phyloP scores from a whole-genome alignment of 352 stramenopile species.

The Phytophthora agathidicida region DNA sequence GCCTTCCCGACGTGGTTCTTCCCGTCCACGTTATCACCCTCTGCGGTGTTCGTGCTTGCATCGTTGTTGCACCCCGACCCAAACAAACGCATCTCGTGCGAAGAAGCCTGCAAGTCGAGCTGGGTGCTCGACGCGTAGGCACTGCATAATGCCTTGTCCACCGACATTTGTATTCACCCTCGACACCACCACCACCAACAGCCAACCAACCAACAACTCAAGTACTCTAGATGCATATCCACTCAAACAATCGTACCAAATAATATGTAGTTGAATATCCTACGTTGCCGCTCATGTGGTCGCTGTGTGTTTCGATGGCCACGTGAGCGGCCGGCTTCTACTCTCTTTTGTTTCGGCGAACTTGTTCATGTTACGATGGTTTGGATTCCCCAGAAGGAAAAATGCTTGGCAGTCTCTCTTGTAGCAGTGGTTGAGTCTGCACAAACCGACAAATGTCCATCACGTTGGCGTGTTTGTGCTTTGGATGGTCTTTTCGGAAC shows the following conservation, averaged over 20 bases:
- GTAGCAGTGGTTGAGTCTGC: conserved; percentile 39
- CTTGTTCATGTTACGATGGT: too few species aligned
- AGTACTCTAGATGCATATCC: conserved; percentile 49
- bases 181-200: conserved; percentile 15
- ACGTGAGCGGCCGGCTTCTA: conserved; percentile 7
- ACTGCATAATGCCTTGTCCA: not conserved
- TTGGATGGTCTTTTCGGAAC: conserved; percentile 48
- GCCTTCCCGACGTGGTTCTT: conserved; percentile 89
- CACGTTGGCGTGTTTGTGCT: conserved; percentile 59
- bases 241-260: conserved; percentile 37
- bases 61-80: conserved; percentile 88
- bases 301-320: too few species aligned
- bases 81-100: conserved; percentile 74
- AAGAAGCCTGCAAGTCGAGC: conserved; percentile 79
- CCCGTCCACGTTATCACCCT: conserved; percentile 67
- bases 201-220: too few species aligned
- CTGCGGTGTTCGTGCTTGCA: conserved; percentile 70
- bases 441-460: conserved; percentile 67
- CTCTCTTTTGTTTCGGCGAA: too few species aligned
- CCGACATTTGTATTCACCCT: conserved; percentile 35
- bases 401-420: conserved; percentile 19
- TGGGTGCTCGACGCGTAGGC: conserved; percentile 65
- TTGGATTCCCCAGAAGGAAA: conserved; percentile 2
- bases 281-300: conserved; percentile 18
- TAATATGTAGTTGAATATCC: conserved; percentile 50